Evolutionary conservation across 1,284 basidiomycete genomes (phyloP).

Genomic region (Pseudozyma flocculosa): DNA sequence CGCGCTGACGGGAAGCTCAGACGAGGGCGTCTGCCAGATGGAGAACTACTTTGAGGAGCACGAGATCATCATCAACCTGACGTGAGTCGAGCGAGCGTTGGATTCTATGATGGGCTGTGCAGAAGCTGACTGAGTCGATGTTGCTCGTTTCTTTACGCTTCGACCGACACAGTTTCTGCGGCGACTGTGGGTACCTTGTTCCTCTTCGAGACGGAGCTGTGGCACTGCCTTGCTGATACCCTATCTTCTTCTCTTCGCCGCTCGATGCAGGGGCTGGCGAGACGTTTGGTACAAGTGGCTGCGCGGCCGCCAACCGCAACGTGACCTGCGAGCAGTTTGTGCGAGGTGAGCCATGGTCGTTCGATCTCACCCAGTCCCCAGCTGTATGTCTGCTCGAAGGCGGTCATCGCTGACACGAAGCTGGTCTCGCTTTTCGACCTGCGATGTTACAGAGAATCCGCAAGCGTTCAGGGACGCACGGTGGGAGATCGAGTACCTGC

Average conservation of each 20-base stretch:
- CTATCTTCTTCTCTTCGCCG: no score
- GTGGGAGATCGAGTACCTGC: slow-evolving; percentile 48
- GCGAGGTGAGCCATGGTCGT: slow-evolving; percentile 7
- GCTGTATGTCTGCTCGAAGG: no score
- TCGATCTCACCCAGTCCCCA: no score
- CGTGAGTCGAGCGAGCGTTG: no score
- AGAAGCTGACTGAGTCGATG: background rate
- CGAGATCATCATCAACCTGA: slow-evolving; percentile 46
- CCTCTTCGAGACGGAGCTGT: no score
- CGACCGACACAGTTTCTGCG: no score
- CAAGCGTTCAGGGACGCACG: slow-evolving; percentile 33
- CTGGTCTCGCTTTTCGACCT: no score
- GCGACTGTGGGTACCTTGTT: no score
- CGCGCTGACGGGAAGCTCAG: slow-evolving; percentile 8
- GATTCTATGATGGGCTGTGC: no score
- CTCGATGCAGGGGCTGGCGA: slow-evolving; percentile 28
- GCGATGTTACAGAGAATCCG: slow-evolving; percentile 40
- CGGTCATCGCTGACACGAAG: no score
- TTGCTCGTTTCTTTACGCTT: no score
- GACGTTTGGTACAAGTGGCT: slow-evolving; percentile 21
- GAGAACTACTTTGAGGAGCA: slow-evolving; percentile 33
- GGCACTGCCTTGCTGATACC: no score
- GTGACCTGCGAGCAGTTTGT: slow-evolving; percentile 39
- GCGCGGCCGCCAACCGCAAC: slow-evolving; percentile 11
- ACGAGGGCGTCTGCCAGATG: slow-evolving; percentile 27